These are phyloP conservation scores for Platanus orientalis DNA, from an alignment of 164 flowering plant genomes.

Conservation along the genomic window DNA sequence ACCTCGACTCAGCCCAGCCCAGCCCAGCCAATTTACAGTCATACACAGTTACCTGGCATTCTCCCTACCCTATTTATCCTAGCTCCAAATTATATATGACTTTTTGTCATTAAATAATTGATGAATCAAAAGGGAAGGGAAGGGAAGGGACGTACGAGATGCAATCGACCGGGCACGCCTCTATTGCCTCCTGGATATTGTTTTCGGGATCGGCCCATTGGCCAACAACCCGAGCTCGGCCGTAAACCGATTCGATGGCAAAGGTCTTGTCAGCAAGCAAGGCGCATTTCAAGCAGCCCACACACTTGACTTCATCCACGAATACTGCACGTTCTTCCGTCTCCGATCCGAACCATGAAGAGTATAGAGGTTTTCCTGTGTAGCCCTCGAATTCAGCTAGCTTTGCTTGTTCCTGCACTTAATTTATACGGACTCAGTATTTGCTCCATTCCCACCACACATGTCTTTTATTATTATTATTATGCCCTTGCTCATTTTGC, in stretches of 20 bases:
- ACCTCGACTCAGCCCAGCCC: no score
- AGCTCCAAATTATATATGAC: no score
- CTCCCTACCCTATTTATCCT: no score
- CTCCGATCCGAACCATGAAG: conserved; percentile 75
- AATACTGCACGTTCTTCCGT: conserved; percentile 76
- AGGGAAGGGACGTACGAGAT: conserved; percentile 95
- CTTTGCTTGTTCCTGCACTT: conserved; percentile 64
- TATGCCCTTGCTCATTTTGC: no score
- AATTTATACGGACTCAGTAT: no score
- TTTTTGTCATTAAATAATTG: no score
- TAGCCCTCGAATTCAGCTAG: conserved; percentile 55
- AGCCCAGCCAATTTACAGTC: no score
- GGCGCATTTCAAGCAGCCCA: conserved; percentile 95
- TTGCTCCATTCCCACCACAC: no score
- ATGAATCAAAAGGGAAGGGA: no score
- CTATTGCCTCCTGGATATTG: conserved; percentile 71
- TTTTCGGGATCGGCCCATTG: conserved; percentile 95
- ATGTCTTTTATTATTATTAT: no score
- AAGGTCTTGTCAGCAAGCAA: conserved; percentile 74
- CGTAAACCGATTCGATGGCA: conserved; percentile 78
- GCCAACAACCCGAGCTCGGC: conserved; percentile 85
- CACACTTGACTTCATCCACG: conserved; percentile 88
- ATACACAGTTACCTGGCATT: no score
- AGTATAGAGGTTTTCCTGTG: conserved; percentile 79
- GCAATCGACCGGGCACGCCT: conserved; percentile 86